phyloP scores from a whole-genome alignment of 2,329 filamentous ascomycete genomes.

The Chalara sp. region DNA sequence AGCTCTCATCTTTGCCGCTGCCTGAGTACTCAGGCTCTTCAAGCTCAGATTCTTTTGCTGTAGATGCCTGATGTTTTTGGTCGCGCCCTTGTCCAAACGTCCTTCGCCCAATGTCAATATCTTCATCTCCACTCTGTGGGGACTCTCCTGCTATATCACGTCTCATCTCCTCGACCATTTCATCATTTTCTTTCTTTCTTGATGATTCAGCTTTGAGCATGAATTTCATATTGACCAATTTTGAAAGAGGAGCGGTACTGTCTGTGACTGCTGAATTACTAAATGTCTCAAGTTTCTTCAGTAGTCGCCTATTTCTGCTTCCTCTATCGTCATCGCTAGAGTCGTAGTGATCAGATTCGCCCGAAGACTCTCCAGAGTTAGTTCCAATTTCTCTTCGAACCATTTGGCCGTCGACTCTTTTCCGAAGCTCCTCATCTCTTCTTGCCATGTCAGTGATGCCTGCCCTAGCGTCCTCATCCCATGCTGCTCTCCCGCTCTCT shows the following conservation, averaged over 20 bases:
- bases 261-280: conserved; percentile 40
- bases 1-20: too few species aligned
- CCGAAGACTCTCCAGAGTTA: conserved; percentile 44
- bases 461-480: conserved; percentile 64
- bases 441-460: conserved; percentile 59
- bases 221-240: conserved; percentile 80
- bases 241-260: conserved; percentile 48
- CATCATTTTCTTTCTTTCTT: conserved; percentile 74
- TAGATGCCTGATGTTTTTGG: conserved; percentile 31
- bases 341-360: conserved; percentile 50
- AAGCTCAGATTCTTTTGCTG: conserved; percentile 21
- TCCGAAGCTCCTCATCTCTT: conserved; percentile 59
- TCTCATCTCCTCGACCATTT: conserved; percentile 61
- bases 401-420: conserved; percentile 57
- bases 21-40: conserved; percentile 47
- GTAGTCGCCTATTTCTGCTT: conserved; percentile 37
- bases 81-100: conserved; percentile 51
- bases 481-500: conserved; percentile 54
- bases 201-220: conserved; percentile 85
- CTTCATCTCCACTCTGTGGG: conserved; percentile 46
- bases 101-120: conserved; percentile 60
- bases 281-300: conserved; percentile 40
- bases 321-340: conserved; percentile 43
- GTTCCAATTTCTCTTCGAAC: conserved; percentile 36
- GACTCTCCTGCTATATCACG: conserved; percentile 61